Percentiles rank a stretch among this genome's conserved stretches.
phyloP scores from a whole-genome alignment of 495 filamentous ascomycete species.

The Trichoderma erinaceum region DNA sequence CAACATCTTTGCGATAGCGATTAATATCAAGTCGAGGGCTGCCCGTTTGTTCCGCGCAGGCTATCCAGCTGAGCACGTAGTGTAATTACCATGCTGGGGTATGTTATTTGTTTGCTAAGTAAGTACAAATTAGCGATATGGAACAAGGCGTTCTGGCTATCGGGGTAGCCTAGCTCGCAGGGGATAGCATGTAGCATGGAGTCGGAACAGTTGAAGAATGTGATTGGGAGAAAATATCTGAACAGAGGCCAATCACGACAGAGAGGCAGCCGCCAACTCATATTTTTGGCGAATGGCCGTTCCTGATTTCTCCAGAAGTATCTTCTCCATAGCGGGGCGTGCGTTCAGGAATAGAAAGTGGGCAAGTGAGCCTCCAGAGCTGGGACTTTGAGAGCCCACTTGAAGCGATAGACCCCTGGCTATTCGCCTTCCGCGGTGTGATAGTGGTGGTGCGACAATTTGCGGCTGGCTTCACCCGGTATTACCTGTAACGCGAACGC shows the following conservation, averaged over 20 bases:
- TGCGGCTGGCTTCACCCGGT: slow-evolving; percentile 6
- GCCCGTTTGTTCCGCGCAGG: no score
- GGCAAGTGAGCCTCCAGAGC: slow-evolving; percentile 5
- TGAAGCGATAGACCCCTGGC: background rate
- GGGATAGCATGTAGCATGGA: background rate
- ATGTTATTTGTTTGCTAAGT: background rate
- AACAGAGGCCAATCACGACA: background rate
- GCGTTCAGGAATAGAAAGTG: background rate
- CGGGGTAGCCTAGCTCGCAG: background rate
- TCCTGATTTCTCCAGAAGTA: background rate
- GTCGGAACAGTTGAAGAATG: background rate
- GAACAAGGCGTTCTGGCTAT: slow-evolving; percentile 5
- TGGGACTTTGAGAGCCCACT: background rate
- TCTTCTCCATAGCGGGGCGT: background rate
- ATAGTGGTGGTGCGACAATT: slow-evolving; percentile 12
- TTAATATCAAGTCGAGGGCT: background rate
- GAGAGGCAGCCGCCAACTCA: background rate
- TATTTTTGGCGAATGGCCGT: background rate
- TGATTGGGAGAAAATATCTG: slow-evolving; percentile 1
- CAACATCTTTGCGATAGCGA: background rate
- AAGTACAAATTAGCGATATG: background rate
- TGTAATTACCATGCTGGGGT: background rate
- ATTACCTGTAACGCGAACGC: background rate
- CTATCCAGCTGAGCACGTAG: background rate
- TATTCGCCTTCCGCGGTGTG: background rate